Conservation (phyloP, 805 yeast species). For the Starmerella apis region DNA sequence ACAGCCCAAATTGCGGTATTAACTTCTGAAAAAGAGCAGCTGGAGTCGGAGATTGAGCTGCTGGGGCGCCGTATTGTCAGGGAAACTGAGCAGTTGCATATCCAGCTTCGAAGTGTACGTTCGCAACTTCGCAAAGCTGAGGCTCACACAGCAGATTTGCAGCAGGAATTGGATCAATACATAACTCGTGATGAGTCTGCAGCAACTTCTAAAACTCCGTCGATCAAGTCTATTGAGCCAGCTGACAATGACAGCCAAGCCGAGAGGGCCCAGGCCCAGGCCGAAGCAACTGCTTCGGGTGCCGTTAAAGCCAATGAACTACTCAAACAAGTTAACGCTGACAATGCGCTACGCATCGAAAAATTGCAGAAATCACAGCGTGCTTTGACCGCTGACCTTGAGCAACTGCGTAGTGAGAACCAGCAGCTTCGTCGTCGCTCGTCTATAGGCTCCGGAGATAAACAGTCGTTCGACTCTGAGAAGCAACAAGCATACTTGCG, state of each 20-base stretch:
- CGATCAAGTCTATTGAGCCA: background rate
- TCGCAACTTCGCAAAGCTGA: slow-evolving; percentile 20
- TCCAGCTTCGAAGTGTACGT: slow-evolving; percentile 30
- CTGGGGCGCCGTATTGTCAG: slow-evolving; percentile 47
- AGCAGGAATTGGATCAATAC: slow-evolving; percentile 9
- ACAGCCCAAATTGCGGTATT: slow-evolving; percentile 42
- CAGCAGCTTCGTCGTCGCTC: slow-evolving; percentile 8
- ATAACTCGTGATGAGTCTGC: background rate
- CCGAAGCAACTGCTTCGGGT: slow-evolving; percentile 22
- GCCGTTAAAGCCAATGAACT: slow-evolving; percentile 29
- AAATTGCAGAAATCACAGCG: slow-evolving; percentile 31
- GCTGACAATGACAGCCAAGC: background rate
- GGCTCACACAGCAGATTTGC: slow-evolving; percentile 14
- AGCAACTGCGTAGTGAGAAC: slow-evolving; percentile 27
- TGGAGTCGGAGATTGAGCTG: slow-evolving; percentile 45
- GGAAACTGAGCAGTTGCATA: slow-evolving; percentile 53
- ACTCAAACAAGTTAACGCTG: slow-evolving; percentile 32
- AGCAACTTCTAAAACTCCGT: background rate
- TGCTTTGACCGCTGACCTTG: slow-evolving; percentile 30
- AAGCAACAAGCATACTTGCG: slow-evolving; percentile 67
- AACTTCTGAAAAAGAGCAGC: slow-evolving; percentile 50
- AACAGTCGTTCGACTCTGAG: slow-evolving; percentile 15
- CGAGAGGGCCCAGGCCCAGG: slow-evolving; percentile 8
- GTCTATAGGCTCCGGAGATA: slow-evolving; percentile 3
- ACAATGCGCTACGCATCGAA: slow-evolving; percentile 32